These are phyloP conservation scores for Pyricularia sp. DNA, from an alignment of 2,329 filamentous ascomycete species.

Conservation along the genomic window DNA sequence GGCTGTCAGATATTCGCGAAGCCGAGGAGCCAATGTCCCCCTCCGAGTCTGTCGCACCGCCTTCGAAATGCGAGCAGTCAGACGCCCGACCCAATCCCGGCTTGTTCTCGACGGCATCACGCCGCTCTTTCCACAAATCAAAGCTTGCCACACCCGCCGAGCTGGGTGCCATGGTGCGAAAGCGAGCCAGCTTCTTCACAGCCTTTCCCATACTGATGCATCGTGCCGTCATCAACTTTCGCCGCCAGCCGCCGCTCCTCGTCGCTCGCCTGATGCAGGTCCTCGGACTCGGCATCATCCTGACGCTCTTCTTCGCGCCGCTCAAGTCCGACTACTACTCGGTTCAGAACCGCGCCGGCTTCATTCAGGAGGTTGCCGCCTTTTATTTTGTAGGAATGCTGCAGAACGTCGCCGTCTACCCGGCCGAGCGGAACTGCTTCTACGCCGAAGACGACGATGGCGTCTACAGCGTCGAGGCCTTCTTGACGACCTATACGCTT, in stretches of 20 bases:
- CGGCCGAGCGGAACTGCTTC: constrained; percentile 63
- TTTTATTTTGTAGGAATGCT: constrained; percentile 72
- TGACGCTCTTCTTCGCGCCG: constrained; percentile 63
- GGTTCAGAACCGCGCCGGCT: constrained; percentile 65
- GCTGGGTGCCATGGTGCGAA: constrained; percentile 57
- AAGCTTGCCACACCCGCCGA: constrained; percentile 59
- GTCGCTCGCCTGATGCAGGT: constrained; percentile 60
- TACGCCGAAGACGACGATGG: constrained; percentile 68
- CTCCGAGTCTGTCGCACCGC: constrained; percentile 46
- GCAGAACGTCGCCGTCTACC: constrained; percentile 69
- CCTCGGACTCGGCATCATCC: constrained; percentile 50
- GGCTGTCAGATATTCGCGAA: constrained; percentile 7
- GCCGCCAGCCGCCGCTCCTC: constrained; percentile 54
- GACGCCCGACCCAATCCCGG: not conserved
- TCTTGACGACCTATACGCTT: constrained; percentile 60
- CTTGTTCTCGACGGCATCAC: not conserved
- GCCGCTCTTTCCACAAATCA: constrained; percentile 24
- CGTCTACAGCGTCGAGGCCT: constrained; percentile 62
- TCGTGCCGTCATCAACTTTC: constrained; percentile 60
- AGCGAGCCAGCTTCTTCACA: constrained; percentile 48
- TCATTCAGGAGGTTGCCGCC: constrained; percentile 62
- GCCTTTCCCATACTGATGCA: constrained; percentile 60
- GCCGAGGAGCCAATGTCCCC: constrained; percentile 36
- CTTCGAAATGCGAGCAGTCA: not conserved
- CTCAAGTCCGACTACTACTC: constrained; percentile 59